Evolutionary conservation across 306 rosid genomes (phyloP).

Genomic region (Quillaja saponaria): DNA sequence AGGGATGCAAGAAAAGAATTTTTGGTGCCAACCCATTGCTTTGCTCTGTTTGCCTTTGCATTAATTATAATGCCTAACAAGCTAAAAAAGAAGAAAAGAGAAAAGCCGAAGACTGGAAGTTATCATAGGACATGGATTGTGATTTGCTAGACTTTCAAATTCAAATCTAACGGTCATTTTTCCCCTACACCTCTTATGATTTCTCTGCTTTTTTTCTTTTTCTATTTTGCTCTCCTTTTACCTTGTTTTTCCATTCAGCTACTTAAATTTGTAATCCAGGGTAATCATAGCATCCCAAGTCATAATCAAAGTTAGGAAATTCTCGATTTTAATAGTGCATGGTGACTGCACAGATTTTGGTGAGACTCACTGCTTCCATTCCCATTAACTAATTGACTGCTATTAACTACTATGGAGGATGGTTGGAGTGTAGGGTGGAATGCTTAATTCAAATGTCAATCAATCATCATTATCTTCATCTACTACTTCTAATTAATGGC

Average conservation of each 20-base stretch:
- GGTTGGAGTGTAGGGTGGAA: slow-evolving; percentile 26
- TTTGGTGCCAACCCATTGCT: slow-evolving; percentile 44
- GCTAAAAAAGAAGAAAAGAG: neutral
- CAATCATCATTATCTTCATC: slow-evolving; percentile 29
- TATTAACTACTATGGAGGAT: slow-evolving; percentile 20
- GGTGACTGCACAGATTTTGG: slow-evolving; percentile 16
- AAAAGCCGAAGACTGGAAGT: slow-evolving; percentile 28
- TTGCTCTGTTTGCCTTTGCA: slow-evolving; percentile 32
- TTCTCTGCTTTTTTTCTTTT: neutral
- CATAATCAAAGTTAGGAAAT: neutral
- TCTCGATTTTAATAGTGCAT: neutral
- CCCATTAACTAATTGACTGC: neutral
- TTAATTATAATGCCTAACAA: slow-evolving; percentile 17
- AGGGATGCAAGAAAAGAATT: slow-evolving; percentile 39
- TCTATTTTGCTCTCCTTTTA: neutral
- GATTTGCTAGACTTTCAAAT: slow-evolving; percentile 41
- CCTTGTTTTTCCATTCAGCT: slow-evolving; percentile 8
- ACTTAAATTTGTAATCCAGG: slow-evolving; percentile 7
- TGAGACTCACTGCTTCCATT: neutral
- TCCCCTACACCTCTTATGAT: slow-evolving; percentile 42
- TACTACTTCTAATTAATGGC: too few relatives aligned
- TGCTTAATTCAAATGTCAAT: too few relatives aligned
- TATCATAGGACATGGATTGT: slow-evolving; percentile 24
- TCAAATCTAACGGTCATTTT: slow-evolving; percentile 65
- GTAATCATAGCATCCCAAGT: slow-evolving; percentile 17